phyloP scores from a whole-genome alignment of 2,329 filamentous ascomycete genomes.

The Cladosporium halotolerans region DNA sequence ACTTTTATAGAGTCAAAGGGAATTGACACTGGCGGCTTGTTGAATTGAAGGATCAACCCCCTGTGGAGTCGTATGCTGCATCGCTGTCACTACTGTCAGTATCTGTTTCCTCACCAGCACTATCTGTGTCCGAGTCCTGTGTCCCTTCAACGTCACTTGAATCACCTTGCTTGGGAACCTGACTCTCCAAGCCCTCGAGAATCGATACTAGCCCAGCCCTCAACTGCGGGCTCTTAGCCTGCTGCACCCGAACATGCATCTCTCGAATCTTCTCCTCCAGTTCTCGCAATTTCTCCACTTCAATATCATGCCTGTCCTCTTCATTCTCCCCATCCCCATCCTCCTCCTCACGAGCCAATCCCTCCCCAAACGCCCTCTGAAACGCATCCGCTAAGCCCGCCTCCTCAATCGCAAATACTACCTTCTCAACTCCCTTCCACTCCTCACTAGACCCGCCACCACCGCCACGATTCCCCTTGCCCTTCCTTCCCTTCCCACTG shows the following conservation, averaged over 20 bases:
- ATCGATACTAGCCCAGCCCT: conserved; percentile 4
- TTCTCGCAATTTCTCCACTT: neutral
- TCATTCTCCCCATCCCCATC: neutral
- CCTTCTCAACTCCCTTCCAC: conserved; percentile 36
- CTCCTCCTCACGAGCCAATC: neutral
- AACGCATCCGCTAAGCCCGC: conserved; percentile 48
- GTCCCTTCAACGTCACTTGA: neutral
- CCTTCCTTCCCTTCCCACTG: conserved; percentile 23
- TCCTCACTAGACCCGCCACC: conserved; percentile 28
- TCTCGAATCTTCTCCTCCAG: conserved; percentile 3
- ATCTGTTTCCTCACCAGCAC: neutral
- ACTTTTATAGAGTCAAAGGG: conserved; percentile 63
- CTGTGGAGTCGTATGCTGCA: neutral
- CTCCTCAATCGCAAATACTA: conserved; percentile 54
- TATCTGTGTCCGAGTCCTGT: neutral
- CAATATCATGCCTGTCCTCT: neutral
- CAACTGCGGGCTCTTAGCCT: conserved; percentile 1
- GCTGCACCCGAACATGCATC: neutral
- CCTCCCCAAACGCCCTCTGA: conserved; percentile 28
- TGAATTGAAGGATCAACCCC: neutral
- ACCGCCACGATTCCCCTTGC: conserved; percentile 18
- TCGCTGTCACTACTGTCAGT: neutral
- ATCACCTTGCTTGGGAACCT: neutral
- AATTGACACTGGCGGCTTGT: neutral
- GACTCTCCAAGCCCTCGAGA: neutral